Conservation (phyloP, 257 asterid genomes). For the Hygrophila difformis region DNA sequence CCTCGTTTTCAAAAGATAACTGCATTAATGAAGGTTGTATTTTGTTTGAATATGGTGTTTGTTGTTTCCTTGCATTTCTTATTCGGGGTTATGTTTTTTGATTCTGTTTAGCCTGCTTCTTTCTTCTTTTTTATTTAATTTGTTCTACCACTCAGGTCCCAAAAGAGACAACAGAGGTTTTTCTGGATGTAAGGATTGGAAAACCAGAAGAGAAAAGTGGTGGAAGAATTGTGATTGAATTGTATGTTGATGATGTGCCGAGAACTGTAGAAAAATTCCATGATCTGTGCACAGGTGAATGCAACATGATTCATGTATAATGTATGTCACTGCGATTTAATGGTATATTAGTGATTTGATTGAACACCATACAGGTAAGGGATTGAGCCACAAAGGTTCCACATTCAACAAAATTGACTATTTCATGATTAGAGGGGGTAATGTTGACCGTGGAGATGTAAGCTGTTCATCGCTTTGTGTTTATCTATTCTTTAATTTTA, state of each 20-base stretch:
- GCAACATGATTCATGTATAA: not conserved
- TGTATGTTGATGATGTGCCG: slow-evolving; percentile 93
- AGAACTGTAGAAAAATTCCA: slow-evolving; percentile 92
- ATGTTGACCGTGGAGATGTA: slow-evolving; percentile 95
- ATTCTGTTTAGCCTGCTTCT: no score
- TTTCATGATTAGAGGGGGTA: slow-evolving; percentile 99
- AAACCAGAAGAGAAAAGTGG: slow-evolving; percentile 80
- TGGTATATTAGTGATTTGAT: no score
- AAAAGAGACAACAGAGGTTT: slow-evolving; percentile 84
- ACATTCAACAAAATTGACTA: slow-evolving; percentile 83
- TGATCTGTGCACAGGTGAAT: slow-evolving; percentile 79
- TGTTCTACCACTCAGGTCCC: no score
- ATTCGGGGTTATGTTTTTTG: no score
- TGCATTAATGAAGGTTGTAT: no score
- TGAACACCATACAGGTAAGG: slow-evolving; percentile 70
- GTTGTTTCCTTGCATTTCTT: no score
- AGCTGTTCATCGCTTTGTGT: slow-evolving; percentile 20
- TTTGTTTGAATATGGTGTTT: no score
- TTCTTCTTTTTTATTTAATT: no score
- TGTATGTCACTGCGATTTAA: no score
- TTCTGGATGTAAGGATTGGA: slow-evolving; percentile 82
- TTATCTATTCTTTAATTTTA: no score
- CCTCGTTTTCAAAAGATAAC: no score
- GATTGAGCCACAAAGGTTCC: slow-evolving; percentile 89
- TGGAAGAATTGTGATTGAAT: slow-evolving; percentile 89